phyloP scores from a whole-genome alignment of 768 basidiomycete species.

The Collybia sp. region DNA sequence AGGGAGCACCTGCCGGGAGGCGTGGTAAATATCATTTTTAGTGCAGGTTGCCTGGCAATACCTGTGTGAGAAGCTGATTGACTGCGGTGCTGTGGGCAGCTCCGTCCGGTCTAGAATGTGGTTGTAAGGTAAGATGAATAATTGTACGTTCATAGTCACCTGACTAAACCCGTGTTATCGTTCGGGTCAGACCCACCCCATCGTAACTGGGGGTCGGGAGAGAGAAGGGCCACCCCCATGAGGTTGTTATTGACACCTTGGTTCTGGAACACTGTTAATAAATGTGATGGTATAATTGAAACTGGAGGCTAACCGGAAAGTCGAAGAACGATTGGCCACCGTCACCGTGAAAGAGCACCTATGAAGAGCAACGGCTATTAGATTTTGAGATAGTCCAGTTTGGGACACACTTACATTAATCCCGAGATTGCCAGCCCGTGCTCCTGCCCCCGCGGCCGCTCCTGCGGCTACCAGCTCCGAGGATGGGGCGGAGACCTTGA shows the following conservation, averaged over 20 bases:
- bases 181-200: slow-evolving; percentile 15
- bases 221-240: slow-evolving; percentile 18
- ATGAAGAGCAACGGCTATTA: neutral
- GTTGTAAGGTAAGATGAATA: neutral
- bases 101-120: slow-evolving; percentile 16
- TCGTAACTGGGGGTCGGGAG: slow-evolving; percentile 13
- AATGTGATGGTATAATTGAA: neutral
- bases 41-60: neutral
- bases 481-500: slow-evolving; percentile 20
- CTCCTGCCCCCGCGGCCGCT: slow-evolving; percentile 1
- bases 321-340: slow-evolving; percentile 18
- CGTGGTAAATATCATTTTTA: neutral
- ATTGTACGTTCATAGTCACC: neutral
- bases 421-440: slow-evolving; percentile 11
- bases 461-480: slow-evolving; percentile 14
- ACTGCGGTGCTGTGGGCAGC: slow-evolving; percentile 21
- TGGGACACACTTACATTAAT: slow-evolving; percentile 12
- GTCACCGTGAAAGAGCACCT: slow-evolving; percentile 19
- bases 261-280: slow-evolving; percentile 5
- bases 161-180: slow-evolving; percentile 10
- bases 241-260: slow-evolving; percentile 13
- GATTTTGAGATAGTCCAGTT: neutral
- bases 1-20: slow-evolving; percentile 10
- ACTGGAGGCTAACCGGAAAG: slow-evolving; percentile 11
- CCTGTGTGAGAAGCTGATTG: slow-evolving; percentile 16